Percentiles rank a stretch among this genome's conserved stretches.
Conservation (phyloP, 495 filamentous ascomycete species). For the Xylaria scruposa region DNA sequence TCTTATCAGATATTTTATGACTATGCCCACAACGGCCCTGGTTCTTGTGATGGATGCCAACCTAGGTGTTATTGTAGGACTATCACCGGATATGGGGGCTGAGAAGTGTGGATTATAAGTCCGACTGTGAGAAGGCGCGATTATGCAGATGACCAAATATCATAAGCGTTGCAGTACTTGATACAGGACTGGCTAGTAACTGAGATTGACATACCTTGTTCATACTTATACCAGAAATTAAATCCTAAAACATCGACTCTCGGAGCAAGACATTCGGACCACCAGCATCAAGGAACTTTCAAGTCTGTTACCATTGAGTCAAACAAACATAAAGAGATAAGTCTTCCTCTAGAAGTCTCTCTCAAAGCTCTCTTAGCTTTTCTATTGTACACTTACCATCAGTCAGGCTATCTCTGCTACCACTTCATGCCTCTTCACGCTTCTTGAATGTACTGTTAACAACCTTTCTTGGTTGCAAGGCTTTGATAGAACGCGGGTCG, state of each 20-base stretch:
- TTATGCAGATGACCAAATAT: not conserved
- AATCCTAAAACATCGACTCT: not conserved
- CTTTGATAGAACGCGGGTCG: not conserved
- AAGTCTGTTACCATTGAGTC: not conserved
- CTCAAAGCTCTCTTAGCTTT: not conserved
- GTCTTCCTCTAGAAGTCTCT: constrained; percentile 9
- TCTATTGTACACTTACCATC: not conserved
- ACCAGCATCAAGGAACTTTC: constrained; percentile 7
- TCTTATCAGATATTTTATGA: not conserved
- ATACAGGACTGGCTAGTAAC: not conserved
- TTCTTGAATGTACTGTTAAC: not conserved
- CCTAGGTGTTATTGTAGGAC: not conserved
- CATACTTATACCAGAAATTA: not conserved
- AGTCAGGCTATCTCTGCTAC: not conserved
- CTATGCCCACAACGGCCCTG: not conserved
- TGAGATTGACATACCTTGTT: not conserved
- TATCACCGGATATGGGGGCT: not conserved
- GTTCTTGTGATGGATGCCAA: not conserved
- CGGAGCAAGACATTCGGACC: not conserved
- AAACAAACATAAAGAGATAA: not conserved
- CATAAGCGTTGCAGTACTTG: not conserved
- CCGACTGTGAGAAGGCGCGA: not conserved
- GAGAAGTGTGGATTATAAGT: not conserved
- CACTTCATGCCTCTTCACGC: not conserved
- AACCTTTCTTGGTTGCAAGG: not conserved